phyloP scores from a whole-genome alignment of 2,329 filamentous ascomycete genomes.

The Purpureocillium lavendulum region DNA sequence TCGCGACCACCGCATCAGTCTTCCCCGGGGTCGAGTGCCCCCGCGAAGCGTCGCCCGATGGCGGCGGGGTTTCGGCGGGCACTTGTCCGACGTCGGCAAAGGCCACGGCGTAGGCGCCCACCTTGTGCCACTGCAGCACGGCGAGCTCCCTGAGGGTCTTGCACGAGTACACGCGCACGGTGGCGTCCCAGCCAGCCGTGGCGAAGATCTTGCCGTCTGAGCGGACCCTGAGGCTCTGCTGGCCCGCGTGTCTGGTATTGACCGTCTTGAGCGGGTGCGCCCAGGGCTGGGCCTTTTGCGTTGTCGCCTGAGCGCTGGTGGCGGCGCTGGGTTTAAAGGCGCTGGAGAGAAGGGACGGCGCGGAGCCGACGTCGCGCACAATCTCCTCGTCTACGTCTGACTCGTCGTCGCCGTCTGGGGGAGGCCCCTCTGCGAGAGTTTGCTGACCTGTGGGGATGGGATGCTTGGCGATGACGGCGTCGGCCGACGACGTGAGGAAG shows the following conservation, averaged over 20 bases:
- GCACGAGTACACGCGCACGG: conserved; percentile 70
- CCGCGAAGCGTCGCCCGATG: neutral
- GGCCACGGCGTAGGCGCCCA: conserved; percentile 73
- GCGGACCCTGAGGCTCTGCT: conserved; percentile 71
- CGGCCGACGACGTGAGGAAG: conserved; percentile 76
- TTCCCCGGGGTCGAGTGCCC: neutral
- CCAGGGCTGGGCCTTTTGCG: conserved; percentile 19
- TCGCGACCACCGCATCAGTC: too few species aligned
- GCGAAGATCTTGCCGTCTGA: conserved; percentile 77
- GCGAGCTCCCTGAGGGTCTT: conserved; percentile 81
- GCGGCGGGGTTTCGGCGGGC: neutral
- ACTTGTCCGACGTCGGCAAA: conserved; percentile 46
- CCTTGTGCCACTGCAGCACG: conserved; percentile 88
- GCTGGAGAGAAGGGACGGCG: conserved; percentile 15
- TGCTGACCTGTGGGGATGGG: conserved; percentile 40
- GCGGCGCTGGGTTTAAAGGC: conserved; percentile 6
- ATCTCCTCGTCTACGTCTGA: too few species aligned
- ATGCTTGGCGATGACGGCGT: conserved; percentile 71
- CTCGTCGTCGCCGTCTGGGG: too few species aligned
- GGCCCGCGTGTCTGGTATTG: conserved; percentile 83
- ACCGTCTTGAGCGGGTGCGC: conserved; percentile 48
- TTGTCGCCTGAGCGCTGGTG: neutral
- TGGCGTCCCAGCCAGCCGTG: conserved; percentile 87
- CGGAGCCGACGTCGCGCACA: neutral
- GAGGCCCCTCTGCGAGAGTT: conserved; percentile 11